A percentile compares a stretch with the other conserved stretches of the same genome.
These are phyloP conservation scores for Dactylonectria macrodidyma DNA, from an alignment of 2,329 filamentous ascomycete genomes.

Conservation along the genomic window DNA sequence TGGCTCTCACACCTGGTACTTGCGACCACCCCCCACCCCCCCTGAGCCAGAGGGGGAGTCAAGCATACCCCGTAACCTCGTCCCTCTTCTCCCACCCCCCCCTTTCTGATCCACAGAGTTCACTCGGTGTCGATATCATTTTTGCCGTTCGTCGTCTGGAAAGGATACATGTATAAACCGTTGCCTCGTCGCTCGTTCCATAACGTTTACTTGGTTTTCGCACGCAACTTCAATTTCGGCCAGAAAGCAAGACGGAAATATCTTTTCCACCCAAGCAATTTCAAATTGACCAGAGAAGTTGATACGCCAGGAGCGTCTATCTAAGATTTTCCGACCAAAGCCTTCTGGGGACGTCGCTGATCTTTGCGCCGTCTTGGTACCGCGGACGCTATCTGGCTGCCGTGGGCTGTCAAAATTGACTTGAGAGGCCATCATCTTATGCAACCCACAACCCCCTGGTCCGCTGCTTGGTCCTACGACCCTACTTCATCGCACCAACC, in stretches of 20 bases:
- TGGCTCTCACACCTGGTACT: constrained; percentile 32
- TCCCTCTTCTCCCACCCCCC: constrained; percentile 41
- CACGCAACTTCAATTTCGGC: constrained; percentile 25
- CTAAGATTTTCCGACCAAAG: constrained; percentile 39
- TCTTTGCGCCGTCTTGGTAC: constrained; percentile 44
- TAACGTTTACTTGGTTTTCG: constrained; percentile 19
- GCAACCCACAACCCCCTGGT: constrained; percentile 53
- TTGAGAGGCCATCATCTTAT: constrained; percentile 51
- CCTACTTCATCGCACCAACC: constrained; percentile 61
- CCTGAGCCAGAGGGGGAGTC: constrained; percentile 27
- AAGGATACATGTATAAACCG: constrained; percentile 43
- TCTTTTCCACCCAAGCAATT: constrained; percentile 12
- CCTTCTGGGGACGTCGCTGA: constrained; percentile 42
- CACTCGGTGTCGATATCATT: constrained; percentile 40
- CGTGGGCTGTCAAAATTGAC: constrained; percentile 49
- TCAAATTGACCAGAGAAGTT: constrained; percentile 15
- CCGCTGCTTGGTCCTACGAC: constrained; percentile 54
- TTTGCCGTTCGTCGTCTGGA: constrained; percentile 24
- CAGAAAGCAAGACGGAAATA: constrained; percentile 14
- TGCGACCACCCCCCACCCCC: constrained; percentile 15
- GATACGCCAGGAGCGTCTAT: constrained; percentile 21
- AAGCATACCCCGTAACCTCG: constrained; percentile 42
- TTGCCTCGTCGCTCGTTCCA: constrained; percentile 32
- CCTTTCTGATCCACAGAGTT: constrained; percentile 42
- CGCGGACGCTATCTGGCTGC: constrained; percentile 49